Percentiles rank a stretch among this genome's conserved stretches.
phyloP scores from a whole-genome alignment of 768 basidiomycete genomes.

The Macrolepiota fuliginosa region DNA sequence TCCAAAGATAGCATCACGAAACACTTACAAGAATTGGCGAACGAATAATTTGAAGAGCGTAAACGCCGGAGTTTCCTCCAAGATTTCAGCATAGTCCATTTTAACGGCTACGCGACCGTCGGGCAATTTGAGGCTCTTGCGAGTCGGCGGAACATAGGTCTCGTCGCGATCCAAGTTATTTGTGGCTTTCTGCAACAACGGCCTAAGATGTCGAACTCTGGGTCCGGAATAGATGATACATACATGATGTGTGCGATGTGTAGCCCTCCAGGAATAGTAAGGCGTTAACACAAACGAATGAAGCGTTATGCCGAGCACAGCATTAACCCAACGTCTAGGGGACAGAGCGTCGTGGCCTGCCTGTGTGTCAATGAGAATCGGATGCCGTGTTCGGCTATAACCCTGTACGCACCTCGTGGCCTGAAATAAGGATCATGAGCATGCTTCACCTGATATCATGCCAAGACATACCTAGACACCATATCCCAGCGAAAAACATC shows the following conservation, averaged over 20 bases:
- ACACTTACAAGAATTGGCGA: conserved; percentile 45
- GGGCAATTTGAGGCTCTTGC: conserved; percentile 41
- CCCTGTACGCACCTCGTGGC: conserved; percentile 37
- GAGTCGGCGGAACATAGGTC: conserved; percentile 57
- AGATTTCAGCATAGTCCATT: conserved; percentile 42
- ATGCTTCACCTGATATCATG: neutral
- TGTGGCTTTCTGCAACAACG: conserved; percentile 35
- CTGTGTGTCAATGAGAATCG: conserved; percentile 21
- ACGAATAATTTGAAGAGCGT: conserved; percentile 48
- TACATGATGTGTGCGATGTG: conserved; percentile 65
- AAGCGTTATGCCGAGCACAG: conserved; percentile 35
- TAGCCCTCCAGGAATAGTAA: conserved; percentile 67
- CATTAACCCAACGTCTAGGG: conserved; percentile 33
- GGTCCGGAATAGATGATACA: conserved; percentile 17
- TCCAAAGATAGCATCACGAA: neutral
- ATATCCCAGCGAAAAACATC: conserved; percentile 39
- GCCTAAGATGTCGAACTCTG: neutral
- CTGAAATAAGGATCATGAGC: conserved; percentile 20
- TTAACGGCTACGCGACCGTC: conserved; percentile 36
- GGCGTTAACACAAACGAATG: conserved; percentile 51
- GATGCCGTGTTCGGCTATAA: neutral
- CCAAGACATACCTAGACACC: conserved; percentile 37
- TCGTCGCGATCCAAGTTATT: conserved; percentile 68
- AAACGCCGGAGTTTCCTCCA: conserved; percentile 50
- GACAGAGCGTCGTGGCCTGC: conserved; percentile 51